These are phyloP conservation scores for Takashimella tepidaria DNA, from an alignment of 1,284 basidiomycete genomes.

Conservation along the genomic window DNA sequence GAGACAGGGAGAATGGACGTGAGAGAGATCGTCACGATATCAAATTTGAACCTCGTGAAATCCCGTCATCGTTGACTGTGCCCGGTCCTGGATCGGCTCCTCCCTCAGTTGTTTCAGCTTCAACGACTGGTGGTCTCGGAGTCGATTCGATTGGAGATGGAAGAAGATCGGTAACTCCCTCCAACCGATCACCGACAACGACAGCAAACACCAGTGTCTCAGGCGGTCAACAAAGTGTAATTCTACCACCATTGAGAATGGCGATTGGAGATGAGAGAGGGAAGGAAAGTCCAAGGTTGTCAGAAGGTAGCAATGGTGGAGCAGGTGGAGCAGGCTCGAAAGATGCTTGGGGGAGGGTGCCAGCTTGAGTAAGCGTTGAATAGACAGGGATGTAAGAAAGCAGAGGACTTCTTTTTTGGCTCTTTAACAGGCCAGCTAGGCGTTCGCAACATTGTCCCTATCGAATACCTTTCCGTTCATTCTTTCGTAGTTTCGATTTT, in stretches of 20 bases:
- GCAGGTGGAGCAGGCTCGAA: neutral
- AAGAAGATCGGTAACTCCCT: neutral
- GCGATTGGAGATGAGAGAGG: conserved; percentile 12
- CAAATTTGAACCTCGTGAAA: neutral
- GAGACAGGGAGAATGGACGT: too few species aligned
- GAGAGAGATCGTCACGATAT: neutral
- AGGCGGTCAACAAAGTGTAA: conserved; percentile 11
- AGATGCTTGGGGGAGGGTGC: neutral
- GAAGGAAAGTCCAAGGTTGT: neutral
- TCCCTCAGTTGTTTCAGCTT: neutral
- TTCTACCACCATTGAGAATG: conserved; percentile 25
- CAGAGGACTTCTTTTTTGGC: too few species aligned
- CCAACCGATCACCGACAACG: neutral
- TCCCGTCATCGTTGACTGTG: neutral
- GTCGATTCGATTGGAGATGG: neutral
- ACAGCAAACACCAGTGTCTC: neutral
- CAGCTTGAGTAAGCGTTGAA: neutral
- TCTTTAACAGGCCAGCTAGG: too few species aligned
- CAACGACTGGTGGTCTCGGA: neutral
- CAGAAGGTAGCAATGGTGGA: neutral
- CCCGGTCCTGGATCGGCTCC: neutral
- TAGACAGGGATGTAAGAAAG: neutral
- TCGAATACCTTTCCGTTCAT: too few species aligned
- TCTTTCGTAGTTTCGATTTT: too few species aligned
- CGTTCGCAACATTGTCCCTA: too few species aligned